Base-by-base conservation (phyloP, 352 stramenopile genomes). In the Pythium angustatum region DNA sequence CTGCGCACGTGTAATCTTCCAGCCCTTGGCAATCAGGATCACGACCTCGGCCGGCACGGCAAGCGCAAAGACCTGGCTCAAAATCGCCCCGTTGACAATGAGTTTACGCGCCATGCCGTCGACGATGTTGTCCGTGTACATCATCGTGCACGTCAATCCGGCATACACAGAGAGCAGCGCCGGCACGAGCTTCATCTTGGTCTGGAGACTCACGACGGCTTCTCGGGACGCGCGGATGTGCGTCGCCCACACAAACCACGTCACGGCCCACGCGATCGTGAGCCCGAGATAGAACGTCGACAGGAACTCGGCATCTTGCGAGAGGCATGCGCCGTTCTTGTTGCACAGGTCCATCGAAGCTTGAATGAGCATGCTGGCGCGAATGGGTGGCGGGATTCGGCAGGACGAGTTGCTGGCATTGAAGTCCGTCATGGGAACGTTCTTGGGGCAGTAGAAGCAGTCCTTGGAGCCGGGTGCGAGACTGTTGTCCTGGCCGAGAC, bases 21-120 rank as follows among this genome's bases (percentile, higher is more conserved):
- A 90, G 21, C 81, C 81, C 49, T 88, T 88, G 11, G 81, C 79
- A 9, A 88, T 76, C 31, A 88, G 33, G n/a, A 88, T 54, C 4
- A 88, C 30, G 21, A 82, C 58, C 49, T 88, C 79, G 8, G 69
- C 76, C 5, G 79, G 73, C 27, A 84, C 70, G 0, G 79, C 72
- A 0, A 88, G 53, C n/a, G 77, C 75, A 10, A 73, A 67, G 5
- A 90, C 33, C 24, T 83, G 72, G 21, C 73, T 67, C 26, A 87
- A 47, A 1, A 83, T 72, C 14, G 71, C 58, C 3, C 48, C 17
- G 48, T 89, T 83, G 9, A 66, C 41, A 5, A 85, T 51, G 34
- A 85, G 58, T 15, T 68, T 76, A 17, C 62, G 64, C 14, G 67
- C 66, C 5, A 73, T 83, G 48, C 77, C 79, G 19, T 72, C 64